A percentile compares a stretch with the other conserved stretches of the same genome.
Conservation (phyloP, 352 stramenopile species). For the Pythium biforme region DNA sequence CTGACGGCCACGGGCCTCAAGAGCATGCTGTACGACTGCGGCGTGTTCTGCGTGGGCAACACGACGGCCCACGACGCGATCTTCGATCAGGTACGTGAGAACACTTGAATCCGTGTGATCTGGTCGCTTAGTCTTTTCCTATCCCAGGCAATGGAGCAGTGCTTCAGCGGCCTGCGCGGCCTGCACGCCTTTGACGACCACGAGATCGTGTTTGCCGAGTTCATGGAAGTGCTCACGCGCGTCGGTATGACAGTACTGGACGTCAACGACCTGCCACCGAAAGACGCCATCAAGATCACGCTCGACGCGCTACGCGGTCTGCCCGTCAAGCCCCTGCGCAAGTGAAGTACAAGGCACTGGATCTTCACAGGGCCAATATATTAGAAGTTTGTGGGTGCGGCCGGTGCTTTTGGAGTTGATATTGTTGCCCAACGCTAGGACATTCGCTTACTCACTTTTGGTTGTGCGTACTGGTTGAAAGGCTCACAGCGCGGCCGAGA, state of each 20-base stretch:
- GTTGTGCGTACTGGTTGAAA: no score
- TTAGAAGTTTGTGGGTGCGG: slow-evolving; percentile 7
- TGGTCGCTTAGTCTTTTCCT: not conserved
- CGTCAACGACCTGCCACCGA: slow-evolving; percentile 54
- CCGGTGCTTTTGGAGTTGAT: not conserved
- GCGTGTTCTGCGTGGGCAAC: slow-evolving; percentile 73
- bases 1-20: slow-evolving; percentile 47
- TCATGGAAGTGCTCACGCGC: slow-evolving; percentile 64
- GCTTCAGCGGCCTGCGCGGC: slow-evolving; percentile 53
- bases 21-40: slow-evolving; percentile 73
- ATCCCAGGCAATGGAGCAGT: slow-evolving; percentile 51
- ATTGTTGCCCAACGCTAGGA: not conserved
- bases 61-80: slow-evolving; percentile 47
- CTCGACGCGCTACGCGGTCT: slow-evolving; percentile 69
- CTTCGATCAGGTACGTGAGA: slow-evolving; percentile 41
- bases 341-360: slow-evolving; percentile 23
- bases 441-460: no score
- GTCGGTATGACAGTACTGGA: slow-evolving; percentile 61
- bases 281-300: slow-evolving; percentile 74
- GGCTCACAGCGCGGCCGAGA: slow-evolving; percentile 27
- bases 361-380: slow-evolving; percentile 1
- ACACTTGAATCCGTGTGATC: not conserved
- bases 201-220: slow-evolving; percentile 71
- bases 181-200: slow-evolving; percentile 33
- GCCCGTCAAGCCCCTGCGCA: slow-evolving; percentile 36